Evolutionary conservation across 2,329 filamentous ascomycete genomes (phyloP).

Genomic region (Colletotrichum tamarilloi): DNA sequence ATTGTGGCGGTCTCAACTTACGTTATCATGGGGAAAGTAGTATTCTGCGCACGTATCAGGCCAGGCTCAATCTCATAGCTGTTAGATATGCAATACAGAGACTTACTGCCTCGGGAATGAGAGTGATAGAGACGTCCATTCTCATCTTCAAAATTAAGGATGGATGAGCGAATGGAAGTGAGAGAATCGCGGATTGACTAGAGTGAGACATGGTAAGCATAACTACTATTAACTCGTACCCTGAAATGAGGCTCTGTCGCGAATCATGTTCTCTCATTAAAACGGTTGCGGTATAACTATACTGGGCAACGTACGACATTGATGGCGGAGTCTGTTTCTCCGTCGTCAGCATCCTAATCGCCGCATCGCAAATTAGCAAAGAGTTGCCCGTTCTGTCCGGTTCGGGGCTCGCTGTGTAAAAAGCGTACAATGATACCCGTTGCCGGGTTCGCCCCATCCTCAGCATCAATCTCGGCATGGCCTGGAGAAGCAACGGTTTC

Average conservation of each 20-base stretch:
- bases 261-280: too few relatives aligned
- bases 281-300: too few relatives aligned
- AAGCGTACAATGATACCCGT: constrained; percentile 29
- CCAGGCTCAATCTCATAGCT: accelerated
- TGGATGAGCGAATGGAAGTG: constrained; percentile 20
- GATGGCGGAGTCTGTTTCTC: constrained; percentile 19
- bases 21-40: constrained; percentile 29
- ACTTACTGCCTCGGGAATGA: constrained; percentile 25
- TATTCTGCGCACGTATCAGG: constrained; percentile 13
- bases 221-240: not conserved
- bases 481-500: not conserved
- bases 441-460: constrained; percentile 9
- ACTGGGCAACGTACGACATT: constrained; percentile 13
- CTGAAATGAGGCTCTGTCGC: not conserved
- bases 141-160: constrained; percentile 23
- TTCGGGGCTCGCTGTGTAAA: too few relatives aligned
- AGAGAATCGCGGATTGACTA: constrained; percentile 29
- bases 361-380: not conserved
- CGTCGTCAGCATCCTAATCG: constrained; percentile 17
- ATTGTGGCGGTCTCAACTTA: not conserved
- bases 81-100: too few relatives aligned
- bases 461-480: not conserved
- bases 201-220: not conserved
- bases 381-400: too few relatives aligned
- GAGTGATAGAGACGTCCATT: constrained; percentile 28